Evolutionary conservation across 1,139 yeast genomes (phyloP), one percentile per base, ranked within the genome.

Genomic region (Yamadazyma mexicana): DNA sequence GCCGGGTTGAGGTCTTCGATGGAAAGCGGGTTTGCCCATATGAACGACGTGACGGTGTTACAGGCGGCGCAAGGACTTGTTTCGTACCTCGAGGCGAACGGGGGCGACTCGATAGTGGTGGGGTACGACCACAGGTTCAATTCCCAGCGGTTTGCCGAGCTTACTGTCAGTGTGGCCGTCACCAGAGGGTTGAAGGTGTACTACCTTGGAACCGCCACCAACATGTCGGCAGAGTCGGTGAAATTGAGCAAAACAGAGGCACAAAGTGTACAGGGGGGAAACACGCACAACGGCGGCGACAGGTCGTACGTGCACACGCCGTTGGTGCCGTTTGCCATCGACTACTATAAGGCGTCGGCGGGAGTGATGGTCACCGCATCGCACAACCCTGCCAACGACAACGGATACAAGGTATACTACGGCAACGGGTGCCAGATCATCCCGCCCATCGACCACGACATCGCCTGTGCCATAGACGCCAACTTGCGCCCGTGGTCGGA

Each of bases 281-380:
- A n/a, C 27, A 25, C 17, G 22, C 3, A 6, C 16, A 16, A 12
- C 8, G 20, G 14, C 2, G 50, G 48, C 3, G 45, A 49, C 18
- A 42, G 45, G 15, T 47, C 55, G n/a, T 61, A 65, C 39, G 89
- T 84, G 7, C 96, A 89, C 48, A 92, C 98, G 0, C 98, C 98
- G 0, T 61, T 88, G 59, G 98, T 92, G 1, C 98, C 98, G 1
- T 91, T 86, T 62, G 81, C 87, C 0, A 83, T 92, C 22, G 87
- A 85, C 48, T 56, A 68, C 29, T 72, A 66, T 42, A 51, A 64
- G 0, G 89, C 96, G 0, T 67, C 82, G 0, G 88, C 83, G 37
- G 98, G 98, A 26, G 86, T 92, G 2, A 92, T 92, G 98, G 80
- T 92, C 34, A 92, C 98, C 0, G 98, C 98, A 0, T 87, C 96